Evolutionary conservation across 305 asterid species (phyloP).

Genomic region (Solanum hybrid): DNA sequence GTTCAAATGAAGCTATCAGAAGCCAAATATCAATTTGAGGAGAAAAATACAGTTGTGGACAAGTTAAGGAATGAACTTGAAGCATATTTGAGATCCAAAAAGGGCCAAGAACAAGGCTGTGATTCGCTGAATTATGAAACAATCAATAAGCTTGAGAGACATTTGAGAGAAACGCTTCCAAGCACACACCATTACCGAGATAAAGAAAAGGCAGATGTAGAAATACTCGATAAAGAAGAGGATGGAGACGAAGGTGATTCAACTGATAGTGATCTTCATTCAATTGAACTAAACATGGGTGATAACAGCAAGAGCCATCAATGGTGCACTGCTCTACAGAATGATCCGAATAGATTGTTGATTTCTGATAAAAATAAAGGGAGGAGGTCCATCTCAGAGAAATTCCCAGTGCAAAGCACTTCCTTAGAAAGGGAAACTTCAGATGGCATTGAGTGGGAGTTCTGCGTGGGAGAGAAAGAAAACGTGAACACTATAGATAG

Average conservation of each 20-base stretch:
- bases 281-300: slow-evolving; percentile 60
- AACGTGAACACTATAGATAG: slow-evolving; percentile 20
- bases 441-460: slow-evolving; percentile 49
- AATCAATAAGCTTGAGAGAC: slow-evolving; percentile 60
- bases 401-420: not conserved
- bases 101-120: slow-evolving; percentile 17
- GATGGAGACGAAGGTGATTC: slow-evolving; percentile 21
- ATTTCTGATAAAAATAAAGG: slow-evolving; percentile 1
- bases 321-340: slow-evolving; percentile 35
- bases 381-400: not conserved
- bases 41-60: slow-evolving; percentile 45
- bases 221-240: slow-evolving; percentile 15
- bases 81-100: slow-evolving; percentile 40
- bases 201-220: slow-evolving; percentile 15
- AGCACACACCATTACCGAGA: slow-evolving; percentile 20
- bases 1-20: slow-evolving; percentile 70
- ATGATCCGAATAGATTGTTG: slow-evolving; percentile 23
- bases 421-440: slow-evolving; percentile 16
- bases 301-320: slow-evolving; percentile 42
- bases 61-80: slow-evolving; percentile 44
- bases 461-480: slow-evolving; percentile 22
- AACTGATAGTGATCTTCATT: slow-evolving; percentile 62
- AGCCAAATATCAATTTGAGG: slow-evolving; percentile 62
- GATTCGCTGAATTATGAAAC: slow-evolving; percentile 41
- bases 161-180: slow-evolving; percentile 61